Evolutionary conservation across 306 rosid species (phyloP).

Genomic region (Medicago arabica): DNA sequence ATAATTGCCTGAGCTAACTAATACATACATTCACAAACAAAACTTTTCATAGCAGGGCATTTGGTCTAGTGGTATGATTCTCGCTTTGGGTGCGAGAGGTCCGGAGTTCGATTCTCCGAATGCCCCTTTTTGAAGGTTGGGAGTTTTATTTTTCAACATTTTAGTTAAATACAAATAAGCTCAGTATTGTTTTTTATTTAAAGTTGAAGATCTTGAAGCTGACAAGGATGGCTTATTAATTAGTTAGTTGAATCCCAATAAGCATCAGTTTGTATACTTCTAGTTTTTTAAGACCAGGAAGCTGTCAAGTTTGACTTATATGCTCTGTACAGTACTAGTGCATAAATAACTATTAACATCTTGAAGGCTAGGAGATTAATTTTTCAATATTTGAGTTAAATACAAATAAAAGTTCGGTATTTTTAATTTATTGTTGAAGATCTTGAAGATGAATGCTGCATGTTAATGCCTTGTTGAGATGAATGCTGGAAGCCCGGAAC

Average conservation of each 20-base stretch:
- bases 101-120: slow-evolving; percentile 16
- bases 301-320: not conserved
- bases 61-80: slow-evolving; percentile 18
- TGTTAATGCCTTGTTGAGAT: slow-evolving; percentile 11
- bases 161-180: not conserved
- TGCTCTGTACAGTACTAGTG: not conserved
- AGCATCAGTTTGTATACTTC: not conserved
- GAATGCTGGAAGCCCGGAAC: not conserved
- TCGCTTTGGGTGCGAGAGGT: slow-evolving; percentile 21
- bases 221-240: not conserved
- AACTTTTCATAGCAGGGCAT: not conserved
- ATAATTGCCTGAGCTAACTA: not conserved
- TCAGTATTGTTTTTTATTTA: not conserved
- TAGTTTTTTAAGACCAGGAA: not conserved
- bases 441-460: too few relatives aligned
- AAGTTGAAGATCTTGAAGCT: not conserved
- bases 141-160: not conserved
- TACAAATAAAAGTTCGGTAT: too few relatives aligned
- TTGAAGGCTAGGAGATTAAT: too few relatives aligned
- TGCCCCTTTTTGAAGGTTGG: not conserved
- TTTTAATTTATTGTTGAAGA: too few relatives aligned
- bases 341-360: too few relatives aligned
- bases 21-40: not conserved
- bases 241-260: slow-evolving; percentile 5
- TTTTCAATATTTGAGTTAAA: too few relatives aligned